A percentile compares a stretch with the other conserved stretches of the same genome.
Conservation (phyloP, 1,284 basidiomycete species). For the Tremellales sp. region DNA sequence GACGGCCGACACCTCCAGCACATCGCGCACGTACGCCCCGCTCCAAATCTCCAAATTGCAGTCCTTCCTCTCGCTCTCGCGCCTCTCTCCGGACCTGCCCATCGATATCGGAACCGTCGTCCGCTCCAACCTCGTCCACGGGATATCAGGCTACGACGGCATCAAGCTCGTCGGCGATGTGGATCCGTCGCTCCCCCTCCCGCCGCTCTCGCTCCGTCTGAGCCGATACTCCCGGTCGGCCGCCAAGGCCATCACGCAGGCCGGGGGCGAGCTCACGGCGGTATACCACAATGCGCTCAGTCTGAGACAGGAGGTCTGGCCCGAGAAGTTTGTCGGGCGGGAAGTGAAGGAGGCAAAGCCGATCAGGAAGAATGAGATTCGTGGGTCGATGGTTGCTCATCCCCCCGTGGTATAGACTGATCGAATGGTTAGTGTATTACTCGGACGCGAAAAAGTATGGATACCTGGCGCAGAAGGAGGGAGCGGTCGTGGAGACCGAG, state of each 20-base stretch:
- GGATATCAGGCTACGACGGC: conserved; percentile 62
- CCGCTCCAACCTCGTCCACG: conserved; percentile 80
- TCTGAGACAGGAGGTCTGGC: conserved; percentile 72
- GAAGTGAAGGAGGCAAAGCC: conserved; percentile 68
- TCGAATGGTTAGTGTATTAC: conserved; percentile 51
- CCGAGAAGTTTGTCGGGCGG: conserved; percentile 53
- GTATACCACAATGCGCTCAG: conserved; percentile 88
- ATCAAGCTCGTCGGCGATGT: conserved; percentile 87
- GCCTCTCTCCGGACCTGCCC: conserved; percentile 70
- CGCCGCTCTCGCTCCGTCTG: conserved; percentile 74
- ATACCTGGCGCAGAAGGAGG: conserved; percentile 42
- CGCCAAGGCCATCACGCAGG: conserved; percentile 74
- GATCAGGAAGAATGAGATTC: conserved; percentile 76
- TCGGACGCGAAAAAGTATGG: conserved; percentile 48
- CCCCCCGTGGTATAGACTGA: not conserved
- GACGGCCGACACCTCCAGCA: conserved; percentile 51
- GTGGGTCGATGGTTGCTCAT: conserved; percentile 53
- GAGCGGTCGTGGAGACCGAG: not conserved
- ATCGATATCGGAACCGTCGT: conserved; percentile 86
- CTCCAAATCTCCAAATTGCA: conserved; percentile 86
- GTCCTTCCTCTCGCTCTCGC: conserved; percentile 81
- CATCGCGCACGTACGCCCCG: conserved; percentile 69
- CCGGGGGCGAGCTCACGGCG: conserved; percentile 80
- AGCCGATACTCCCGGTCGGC: conserved; percentile 84
- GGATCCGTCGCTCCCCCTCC: conserved; percentile 44